Conservation (phyloP, 2,329 filamentous ascomycete genomes). For the Tolypocladium amazonense region DNA sequence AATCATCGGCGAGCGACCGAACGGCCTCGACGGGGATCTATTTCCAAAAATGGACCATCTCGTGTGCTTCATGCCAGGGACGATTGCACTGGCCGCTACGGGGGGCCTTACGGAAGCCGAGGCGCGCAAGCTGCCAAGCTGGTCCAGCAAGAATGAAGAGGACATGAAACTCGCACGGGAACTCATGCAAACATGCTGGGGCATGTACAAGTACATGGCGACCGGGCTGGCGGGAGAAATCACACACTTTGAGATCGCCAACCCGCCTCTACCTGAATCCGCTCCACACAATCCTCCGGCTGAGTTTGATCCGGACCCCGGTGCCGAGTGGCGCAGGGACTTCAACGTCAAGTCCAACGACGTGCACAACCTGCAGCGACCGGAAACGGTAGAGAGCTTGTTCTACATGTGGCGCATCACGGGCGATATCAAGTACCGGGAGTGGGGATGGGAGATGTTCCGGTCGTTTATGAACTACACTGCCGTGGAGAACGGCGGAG, state of each 20-base stretch:
- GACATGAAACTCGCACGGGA: slow-evolving; percentile 83
- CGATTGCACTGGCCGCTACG: slow-evolving; percentile 81
- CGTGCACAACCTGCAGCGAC: slow-evolving; percentile 84
- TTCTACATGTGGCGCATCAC: slow-evolving; percentile 99
- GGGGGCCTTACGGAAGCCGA: slow-evolving; percentile 65
- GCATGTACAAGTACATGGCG: slow-evolving; percentile 83
- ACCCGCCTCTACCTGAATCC: slow-evolving; percentile 51
- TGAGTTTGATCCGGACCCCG: slow-evolving; percentile 37
- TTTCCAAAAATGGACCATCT: slow-evolving; percentile 96
- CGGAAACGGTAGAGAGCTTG: slow-evolving; percentile 91
- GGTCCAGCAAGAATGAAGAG: slow-evolving; percentile 71
- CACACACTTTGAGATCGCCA: slow-evolving; percentile 71
- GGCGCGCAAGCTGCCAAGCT: slow-evolving; percentile 60
- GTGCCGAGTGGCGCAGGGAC: slow-evolving; percentile 64
- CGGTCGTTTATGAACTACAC: slow-evolving; percentile 81
- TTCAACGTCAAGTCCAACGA: slow-evolving; percentile 75
- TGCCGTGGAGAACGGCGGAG: slow-evolving; percentile 63
- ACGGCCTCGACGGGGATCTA: slow-evolving; percentile 54
- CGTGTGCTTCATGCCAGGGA: slow-evolving; percentile 95
- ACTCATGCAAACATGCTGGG: slow-evolving; percentile 95
- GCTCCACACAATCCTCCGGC: slow-evolving; percentile 36
- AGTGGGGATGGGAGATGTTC: slow-evolving; percentile 99
- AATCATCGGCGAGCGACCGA: slow-evolving; percentile 78
- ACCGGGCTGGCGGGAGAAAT: slow-evolving; percentile 95
- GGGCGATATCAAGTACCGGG: slow-evolving; percentile 73